Base-by-base conservation (phyloP, 106 monocot species). In the Apostasia shenzhenica region DNA sequence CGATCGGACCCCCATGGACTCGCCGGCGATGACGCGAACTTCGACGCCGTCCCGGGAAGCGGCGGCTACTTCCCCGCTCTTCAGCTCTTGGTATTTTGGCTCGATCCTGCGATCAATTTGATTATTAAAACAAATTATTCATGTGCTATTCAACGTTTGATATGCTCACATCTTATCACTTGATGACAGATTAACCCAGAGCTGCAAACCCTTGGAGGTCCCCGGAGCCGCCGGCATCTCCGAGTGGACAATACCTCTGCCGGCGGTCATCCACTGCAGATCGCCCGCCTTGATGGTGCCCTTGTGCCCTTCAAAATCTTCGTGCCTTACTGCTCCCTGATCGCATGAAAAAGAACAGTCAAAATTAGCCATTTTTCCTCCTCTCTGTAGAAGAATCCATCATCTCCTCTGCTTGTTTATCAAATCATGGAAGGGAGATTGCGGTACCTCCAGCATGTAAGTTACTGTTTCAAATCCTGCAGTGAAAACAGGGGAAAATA, bases 211-310 rank as follows among this genome's bases (percentile, higher is more conserved):
- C 68, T 84, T 93, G 42, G 81, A 73, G 42, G 66, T 78, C 2
- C 85, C 92, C 5, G 57, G 64, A 6, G 69, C 79, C 1, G 81
- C 74, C 9, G 92, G 83, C 92, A 89, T 93, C 72, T 88, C 92
- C 2, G 92, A 86, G 71, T 93, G 92, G 3, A 93, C 81, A 26
- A 93, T 86, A 10, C 92, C 92, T 45, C 81, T 67, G 2, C 92
- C 92, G 14, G 92, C 88, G 0, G 92, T 93, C 92, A 93, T 93
- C 92, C 92, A 93, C 45, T 93, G 92, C 56, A 93, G 61, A 72
- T 93, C 92, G 14, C 92, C 92, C 39, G 86, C 72, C 53, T 79
- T 83, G 53, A 93, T 84, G 1, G 83, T 85, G 2, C 92, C 92
- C 60, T 73, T 82, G 65, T 93, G 85, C 1, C 92, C 92, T 13